These are phyloP conservation scores for Arctium minus DNA, from an alignment of 129 eudicot species.

Conservation along the genomic window DNA sequence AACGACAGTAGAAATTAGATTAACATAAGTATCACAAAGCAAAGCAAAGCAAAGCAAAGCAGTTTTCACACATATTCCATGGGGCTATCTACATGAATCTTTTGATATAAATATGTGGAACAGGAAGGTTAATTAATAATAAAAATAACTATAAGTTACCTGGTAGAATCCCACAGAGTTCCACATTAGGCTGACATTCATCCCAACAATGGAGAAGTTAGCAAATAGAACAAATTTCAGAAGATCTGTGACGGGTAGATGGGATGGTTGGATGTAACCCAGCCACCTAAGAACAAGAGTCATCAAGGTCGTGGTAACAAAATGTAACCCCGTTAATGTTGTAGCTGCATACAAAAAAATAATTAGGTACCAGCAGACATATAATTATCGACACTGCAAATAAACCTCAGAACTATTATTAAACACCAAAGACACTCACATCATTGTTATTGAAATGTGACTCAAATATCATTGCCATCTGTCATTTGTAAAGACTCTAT, in stretches of 20 bases:
- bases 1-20: conserved; percentile 4
- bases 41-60: neutral
- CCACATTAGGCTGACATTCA: conserved; percentile 88
- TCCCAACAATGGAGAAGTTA: conserved; percentile 75
- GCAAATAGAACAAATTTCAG: conserved; percentile 65
- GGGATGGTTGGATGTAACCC: conserved; percentile 65
- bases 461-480: neutral
- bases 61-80: neutral
- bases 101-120: neutral
- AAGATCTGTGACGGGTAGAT: conserved; percentile 54
- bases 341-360: conserved; percentile 60
- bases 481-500: neutral
- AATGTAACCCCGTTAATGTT: conserved; percentile 77
- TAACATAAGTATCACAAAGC: conserved; percentile 1
- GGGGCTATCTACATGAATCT: neutral
- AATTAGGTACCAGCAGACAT: neutral
- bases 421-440: conserved; percentile 3
- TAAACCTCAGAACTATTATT: neutral
- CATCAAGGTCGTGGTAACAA: conserved; percentile 74
- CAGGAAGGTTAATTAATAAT: neutral
- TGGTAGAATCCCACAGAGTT: conserved; percentile 87
- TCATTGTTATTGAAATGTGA: neutral
- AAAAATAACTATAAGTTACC: conserved; percentile 23
- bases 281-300: conserved; percentile 57
- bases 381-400: neutral